Base-by-base conservation (phyloP, 2,329 filamentous ascomycete genomes). In the Dactylellina haptotyla region DNA sequence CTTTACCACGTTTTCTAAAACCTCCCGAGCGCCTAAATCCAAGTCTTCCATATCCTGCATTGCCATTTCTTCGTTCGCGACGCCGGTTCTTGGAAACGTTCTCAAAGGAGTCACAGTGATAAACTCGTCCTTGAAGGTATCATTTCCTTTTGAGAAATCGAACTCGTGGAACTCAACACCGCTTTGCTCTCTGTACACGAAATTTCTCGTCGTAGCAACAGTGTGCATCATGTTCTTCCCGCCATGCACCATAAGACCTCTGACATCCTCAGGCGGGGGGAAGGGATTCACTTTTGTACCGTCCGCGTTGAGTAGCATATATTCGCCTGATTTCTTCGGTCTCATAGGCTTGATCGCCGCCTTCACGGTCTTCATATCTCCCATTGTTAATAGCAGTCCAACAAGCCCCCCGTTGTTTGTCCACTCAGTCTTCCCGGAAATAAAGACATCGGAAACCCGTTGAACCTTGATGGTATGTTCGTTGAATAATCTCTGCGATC, bases 361-460 rank as follows among this genome's bases (percentile, higher is more conserved):
- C 61, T 81, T 82, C 2, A 28, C 12, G 28, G 34, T 34, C 84
- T 84, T 61, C 4, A 85, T 82, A 80, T 95, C 92, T 26, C 93
- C 92, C 69, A 97, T 80, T 3, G 92, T 96, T 76, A 99, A 84
- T 66, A 97, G 85, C 83, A 93, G 87, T 58, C 95, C 95, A 75
- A 97, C 83, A 75, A 98, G 82, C 2, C 95, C 95, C 66, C 95
- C 95, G 32, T 87, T 86, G 77, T 87, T 90, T 28, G 83, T 82
- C 92, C 93, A 97, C 79, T 87, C 85, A 41, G 90, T 87, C 41
- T 84, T 85, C 1, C 95, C 95, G 0, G 91, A 91, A 69, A 99
- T 80, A 80, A 99, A 97, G 67, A 97, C 83, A 78, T 96, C 88
- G 50, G 87, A 87, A 0, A 92, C 84, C 79, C 89, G 89, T 26